Percentiles rank a stretch among this genome's conserved stretches.
phyloP scores from a whole-genome alignment of 176 grass and related monocot genomes.

The Oryza australiensis region DNA sequence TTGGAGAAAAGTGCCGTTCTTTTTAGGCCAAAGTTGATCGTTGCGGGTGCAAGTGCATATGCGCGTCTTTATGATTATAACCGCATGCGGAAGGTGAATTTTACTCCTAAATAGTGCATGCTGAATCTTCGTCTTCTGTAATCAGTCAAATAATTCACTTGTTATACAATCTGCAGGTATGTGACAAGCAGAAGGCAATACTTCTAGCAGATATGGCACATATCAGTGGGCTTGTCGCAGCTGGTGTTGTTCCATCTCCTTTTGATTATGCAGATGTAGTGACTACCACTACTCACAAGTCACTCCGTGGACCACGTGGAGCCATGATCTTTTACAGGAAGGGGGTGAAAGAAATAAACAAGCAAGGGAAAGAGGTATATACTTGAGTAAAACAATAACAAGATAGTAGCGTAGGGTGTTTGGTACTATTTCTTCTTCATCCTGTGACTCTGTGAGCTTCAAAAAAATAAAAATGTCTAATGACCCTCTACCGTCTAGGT shows the following conservation, averaged over 20 bases:
- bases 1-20: slow-evolving; percentile 90
- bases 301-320: slow-evolving; percentile 93
- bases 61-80: slow-evolving; percentile 92
- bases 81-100: slow-evolving; percentile 80
- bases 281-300: slow-evolving; percentile 98
- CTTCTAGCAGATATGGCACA: slow-evolving; percentile 99
- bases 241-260: slow-evolving; percentile 90
- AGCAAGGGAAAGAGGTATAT: slow-evolving; percentile 89
- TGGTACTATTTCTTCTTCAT: slow-evolving; percentile 26
- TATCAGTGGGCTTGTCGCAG: slow-evolving; percentile 95
- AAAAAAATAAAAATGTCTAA: slow-evolving; percentile 23
- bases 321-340: slow-evolving; percentile 99
- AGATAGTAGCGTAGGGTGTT: slow-evolving; percentile 28
- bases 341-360: slow-evolving; percentile 93
- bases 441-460: neutral
- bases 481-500: slow-evolving; percentile 52
- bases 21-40: slow-evolving; percentile 95
- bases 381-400: slow-evolving; percentile 16
- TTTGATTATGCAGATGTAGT: slow-evolving; percentile 98
- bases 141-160: slow-evolving; percentile 33
- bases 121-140: neutral
- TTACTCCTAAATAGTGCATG: slow-evolving; percentile 28
- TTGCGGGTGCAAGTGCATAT: slow-evolving; percentile 98
- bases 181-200: slow-evolving; percentile 97
- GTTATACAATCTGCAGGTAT: slow-evolving; percentile 62